These are phyloP conservation scores for Myxozyma lipomycoides DNA, from an alignment of 805 yeast species.

Conservation along the genomic window DNA sequence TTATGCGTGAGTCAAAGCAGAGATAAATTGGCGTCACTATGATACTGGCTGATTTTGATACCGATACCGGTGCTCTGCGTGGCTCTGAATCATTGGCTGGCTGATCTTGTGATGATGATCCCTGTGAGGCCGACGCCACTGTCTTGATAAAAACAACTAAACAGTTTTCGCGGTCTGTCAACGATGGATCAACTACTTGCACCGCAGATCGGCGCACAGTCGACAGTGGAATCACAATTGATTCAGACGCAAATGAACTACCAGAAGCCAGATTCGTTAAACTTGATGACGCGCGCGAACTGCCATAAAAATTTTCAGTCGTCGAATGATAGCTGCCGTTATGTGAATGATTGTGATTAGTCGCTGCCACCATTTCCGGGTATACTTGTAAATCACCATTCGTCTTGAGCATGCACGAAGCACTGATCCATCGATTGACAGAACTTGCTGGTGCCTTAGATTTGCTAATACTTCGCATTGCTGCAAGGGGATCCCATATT, in stretches of 20 bases:
- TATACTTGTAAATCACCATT: slow-evolving; percentile 24
- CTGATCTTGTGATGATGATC: slow-evolving; percentile 3
- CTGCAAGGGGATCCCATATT: slow-evolving; percentile 20
- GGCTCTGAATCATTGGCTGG: slow-evolving; percentile 5
- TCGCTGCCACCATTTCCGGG: slow-evolving; percentile 8
- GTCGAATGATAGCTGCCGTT: too few relatives aligned
- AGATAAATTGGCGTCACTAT: slow-evolving; percentile 22
- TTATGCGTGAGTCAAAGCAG: slow-evolving; percentile 12
- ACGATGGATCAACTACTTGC: slow-evolving; percentile 21
- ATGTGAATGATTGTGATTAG: too few relatives aligned
- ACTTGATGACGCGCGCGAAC: background rate
- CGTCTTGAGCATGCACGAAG: slow-evolving; percentile 22
- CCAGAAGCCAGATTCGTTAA: background rate
- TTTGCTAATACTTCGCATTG: slow-evolving; percentile 1
- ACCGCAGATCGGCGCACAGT: slow-evolving; percentile 22
- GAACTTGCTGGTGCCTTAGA: slow-evolving; percentile 1
- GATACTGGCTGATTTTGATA: background rate
- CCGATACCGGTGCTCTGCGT: background rate
- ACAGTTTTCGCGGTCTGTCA: slow-evolving; percentile 22
- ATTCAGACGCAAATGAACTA: background rate
- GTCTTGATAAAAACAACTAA: slow-evolving; percentile 17
- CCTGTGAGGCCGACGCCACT: background rate
- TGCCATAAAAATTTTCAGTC: slow-evolving; percentile 2
- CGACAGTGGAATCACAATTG: slow-evolving; percentile 16
- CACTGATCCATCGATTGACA: slow-evolving; percentile 8